These are phyloP conservation scores for Carex kokanica DNA, from an alignment of 176 grass and related monocot species.

Conservation along the genomic window DNA sequence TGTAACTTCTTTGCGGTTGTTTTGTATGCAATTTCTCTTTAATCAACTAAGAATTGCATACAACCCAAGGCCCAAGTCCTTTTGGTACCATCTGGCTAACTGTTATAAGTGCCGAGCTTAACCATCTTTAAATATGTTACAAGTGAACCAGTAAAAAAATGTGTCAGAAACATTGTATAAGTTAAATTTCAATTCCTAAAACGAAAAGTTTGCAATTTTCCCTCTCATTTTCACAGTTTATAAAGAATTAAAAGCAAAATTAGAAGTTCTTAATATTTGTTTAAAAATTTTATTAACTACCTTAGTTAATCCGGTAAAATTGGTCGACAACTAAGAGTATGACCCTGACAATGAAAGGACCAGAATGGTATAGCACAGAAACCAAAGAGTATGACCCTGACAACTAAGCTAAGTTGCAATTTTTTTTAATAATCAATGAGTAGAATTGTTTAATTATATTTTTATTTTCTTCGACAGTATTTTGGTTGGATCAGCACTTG, in stretches of 20 bases:
- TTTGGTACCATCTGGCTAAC: neutral
- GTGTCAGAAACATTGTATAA: neutral
- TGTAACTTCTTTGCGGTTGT: neutral
- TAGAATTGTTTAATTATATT: neutral
- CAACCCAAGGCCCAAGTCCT: neutral
- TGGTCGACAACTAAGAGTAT: too few relatives aligned
- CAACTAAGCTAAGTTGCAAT: neutral
- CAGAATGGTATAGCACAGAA: neutral
- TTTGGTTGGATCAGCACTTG: conserved; percentile 25
- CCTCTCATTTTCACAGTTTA: neutral
- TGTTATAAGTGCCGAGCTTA: neutral
- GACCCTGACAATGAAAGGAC: neutral
- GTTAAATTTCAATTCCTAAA: neutral
- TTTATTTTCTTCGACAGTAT: conserved; percentile 15
- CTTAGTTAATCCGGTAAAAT: too few relatives aligned
- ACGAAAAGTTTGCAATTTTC: neutral
- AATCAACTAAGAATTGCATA: neutral
- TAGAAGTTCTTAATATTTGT: neutral
- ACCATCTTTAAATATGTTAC: neutral
- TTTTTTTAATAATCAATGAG: neutral
- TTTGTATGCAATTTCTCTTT: neutral
- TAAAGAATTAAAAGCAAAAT: neutral
- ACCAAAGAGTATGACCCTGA: neutral
- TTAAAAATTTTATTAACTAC: neutral
- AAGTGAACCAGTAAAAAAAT: neutral